Percentiles rank a stretch among this genome's conserved stretches.
Evolutionary conservation across 2,329 filamentous ascomycete genomes (phyloP).

Genomic region (Trichoderma guizhouense): DNA sequence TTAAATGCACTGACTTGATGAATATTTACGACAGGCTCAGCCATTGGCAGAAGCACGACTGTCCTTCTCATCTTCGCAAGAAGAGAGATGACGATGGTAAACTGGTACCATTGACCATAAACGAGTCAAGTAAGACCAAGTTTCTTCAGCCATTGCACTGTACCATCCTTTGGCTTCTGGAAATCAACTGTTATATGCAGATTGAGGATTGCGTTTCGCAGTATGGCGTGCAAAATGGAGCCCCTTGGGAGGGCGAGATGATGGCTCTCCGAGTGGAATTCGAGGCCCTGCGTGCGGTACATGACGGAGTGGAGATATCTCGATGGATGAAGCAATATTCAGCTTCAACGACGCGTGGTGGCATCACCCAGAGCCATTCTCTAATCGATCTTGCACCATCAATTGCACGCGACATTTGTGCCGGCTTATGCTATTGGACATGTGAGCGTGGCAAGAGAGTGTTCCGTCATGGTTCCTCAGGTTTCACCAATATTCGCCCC

Average conservation of each 20-base stretch:
- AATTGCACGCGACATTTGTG: background rate
- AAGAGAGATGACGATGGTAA: background rate
- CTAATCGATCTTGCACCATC: conserved; percentile 1
- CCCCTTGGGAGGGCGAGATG: background rate
- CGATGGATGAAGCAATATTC: background rate
- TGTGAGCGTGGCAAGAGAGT: background rate
- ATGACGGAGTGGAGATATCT: background rate
- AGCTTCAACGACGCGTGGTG: background rate
- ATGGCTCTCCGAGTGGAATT: background rate
- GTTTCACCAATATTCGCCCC: background rate
- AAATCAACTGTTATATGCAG: conserved; percentile 10
- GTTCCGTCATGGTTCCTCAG: background rate
- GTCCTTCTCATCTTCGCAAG: background rate
- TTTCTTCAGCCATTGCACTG: conserved; percentile 3
- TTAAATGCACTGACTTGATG: background rate
- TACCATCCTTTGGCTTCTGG: background rate
- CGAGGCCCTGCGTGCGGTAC: background rate
- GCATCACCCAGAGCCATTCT: background rate
- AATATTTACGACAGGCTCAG: background rate
- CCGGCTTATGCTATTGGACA: background rate
- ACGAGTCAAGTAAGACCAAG: background rate
- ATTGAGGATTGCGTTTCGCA: background rate
- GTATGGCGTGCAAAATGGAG: background rate
- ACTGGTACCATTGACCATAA: background rate
- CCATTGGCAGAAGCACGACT: background rate